Base-by-base conservation (phyloP, 805 yeast genomes). In the Naumovozyma castellii region DNA sequence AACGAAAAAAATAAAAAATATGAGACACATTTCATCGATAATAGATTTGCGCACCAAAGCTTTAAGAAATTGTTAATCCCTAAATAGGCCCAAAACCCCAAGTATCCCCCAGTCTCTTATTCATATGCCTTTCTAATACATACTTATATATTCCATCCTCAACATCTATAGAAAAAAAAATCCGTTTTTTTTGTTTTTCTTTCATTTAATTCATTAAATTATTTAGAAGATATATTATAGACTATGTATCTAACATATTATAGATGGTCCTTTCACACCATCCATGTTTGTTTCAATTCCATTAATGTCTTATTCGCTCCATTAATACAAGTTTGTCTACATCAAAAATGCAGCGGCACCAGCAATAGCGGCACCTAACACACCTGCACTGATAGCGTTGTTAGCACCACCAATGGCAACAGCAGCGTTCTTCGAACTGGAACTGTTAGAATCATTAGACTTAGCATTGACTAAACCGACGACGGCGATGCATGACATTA, bases 321-420 rank as follows among this genome's bases (percentile, higher is more conserved):
- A 10, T 22, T 22, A 22, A 22, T 6, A 22, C 6, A 22, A 6
- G 27, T 22, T 22, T 22, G 27, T 22, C 27, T 22, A 22, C 27
- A 22, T 6, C 44, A 56, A 43, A 35, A 53, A 46, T 36, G 58
- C 59, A 31, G 49, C 44, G 34, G 55, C 57, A 45, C 61, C 61
- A 19, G 60, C 60, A 4, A 52, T 47, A 15, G 53, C 60, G 16
- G 56, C 60, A 43, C 59, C 60, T 6, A 46, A 44, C 25, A 50
- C 43, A 41, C 50, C 49, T 14, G 54, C 48, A 34, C 41, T 44
- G 8, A 46, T 34, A 10, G 43, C 48, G 42, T 49, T 47, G 38
- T 47, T 48, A 25, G 42, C 37, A 28, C 49, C 45, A 35, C 47
- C 50, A 8, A 41, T 37, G 13, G 45, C 44, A 15, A 37, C 50